These are phyloP conservation scores for Trametes coccinea DNA, from an alignment of 768 basidiomycete species.

Conservation along the genomic window DNA sequence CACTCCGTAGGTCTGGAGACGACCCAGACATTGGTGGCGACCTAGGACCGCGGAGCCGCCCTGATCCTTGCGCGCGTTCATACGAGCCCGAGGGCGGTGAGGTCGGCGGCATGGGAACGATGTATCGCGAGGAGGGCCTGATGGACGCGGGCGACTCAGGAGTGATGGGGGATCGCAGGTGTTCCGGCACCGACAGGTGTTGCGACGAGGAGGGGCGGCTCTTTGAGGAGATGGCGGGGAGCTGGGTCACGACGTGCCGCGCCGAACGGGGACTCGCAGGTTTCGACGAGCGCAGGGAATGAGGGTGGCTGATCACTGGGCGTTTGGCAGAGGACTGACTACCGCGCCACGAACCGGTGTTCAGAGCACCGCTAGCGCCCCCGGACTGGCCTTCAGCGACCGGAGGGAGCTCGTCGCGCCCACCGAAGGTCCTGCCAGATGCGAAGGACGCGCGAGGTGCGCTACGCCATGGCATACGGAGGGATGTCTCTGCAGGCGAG, in stretches of 20 bases:
- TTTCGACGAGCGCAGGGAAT: slow-evolving; percentile 12
- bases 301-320: slow-evolving; percentile 15
- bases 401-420: slow-evolving; percentile 15
- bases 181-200: slow-evolving; percentile 9
- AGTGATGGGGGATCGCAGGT: neutral
- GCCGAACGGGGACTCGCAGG: neutral
- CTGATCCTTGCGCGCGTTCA: slow-evolving; percentile 14
- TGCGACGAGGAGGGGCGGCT: slow-evolving; percentile 12
- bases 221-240: neutral
- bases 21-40: slow-evolving; percentile 13
- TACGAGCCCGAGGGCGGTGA: slow-evolving; percentile 1
- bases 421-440: slow-evolving; percentile 17
- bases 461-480: slow-evolving; percentile 4
- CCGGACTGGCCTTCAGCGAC: slow-evolving; percentile 13
- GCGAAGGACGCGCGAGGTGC: slow-evolving; percentile 15
- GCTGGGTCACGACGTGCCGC: neutral
- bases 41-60: slow-evolving; percentile 15
- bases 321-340: slow-evolving; percentile 11
- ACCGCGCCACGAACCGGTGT: neutral
- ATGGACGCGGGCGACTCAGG: neutral
- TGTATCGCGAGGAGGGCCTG: neutral
- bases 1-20: slow-evolving; percentile 8
- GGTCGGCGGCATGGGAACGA: neutral
- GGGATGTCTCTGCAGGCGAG: slow-evolving; percentile 7
- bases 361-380: neutral